Evolutionary conservation across 2,329 filamentous ascomycete genomes (phyloP).

Genomic region (Trichoderma arundinaceum): DNA sequence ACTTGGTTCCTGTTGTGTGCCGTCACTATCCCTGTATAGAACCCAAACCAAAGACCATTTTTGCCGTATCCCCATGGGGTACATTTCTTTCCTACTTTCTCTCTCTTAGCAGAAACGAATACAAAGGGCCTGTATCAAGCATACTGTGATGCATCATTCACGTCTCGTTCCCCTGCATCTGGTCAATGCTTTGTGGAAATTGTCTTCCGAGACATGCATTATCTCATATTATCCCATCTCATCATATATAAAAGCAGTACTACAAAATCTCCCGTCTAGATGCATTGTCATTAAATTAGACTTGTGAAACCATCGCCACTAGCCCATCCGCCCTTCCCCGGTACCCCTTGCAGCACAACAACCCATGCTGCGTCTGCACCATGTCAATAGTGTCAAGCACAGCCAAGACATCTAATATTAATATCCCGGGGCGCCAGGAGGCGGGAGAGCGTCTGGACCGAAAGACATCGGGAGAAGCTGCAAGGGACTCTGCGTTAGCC

Average conservation of each 20-base stretch:
- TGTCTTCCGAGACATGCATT: slow-evolving; percentile 24
- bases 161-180: neutral
- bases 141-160: neutral
- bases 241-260: neutral
- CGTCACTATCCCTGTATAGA: neutral
- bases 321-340: neutral
- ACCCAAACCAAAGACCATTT: neutral
- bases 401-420: slow-evolving; percentile 11
- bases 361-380: neutral
- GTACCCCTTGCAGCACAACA: slow-evolving; percentile 8
- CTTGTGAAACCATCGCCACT: neutral
- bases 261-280: neutral
- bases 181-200: slow-evolving; percentile 21
- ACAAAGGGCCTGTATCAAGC: slow-evolving; percentile 16
- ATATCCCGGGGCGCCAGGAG: slow-evolving; percentile 38
- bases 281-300: neutral
- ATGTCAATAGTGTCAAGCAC: slow-evolving; percentile 13
- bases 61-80: neutral
- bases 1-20: neutral
- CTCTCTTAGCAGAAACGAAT: neutral
- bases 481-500: slow-evolving; percentile 28
- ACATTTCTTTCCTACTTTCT: neutral
- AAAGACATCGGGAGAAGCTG: slow-evolving; percentile 73
- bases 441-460: slow-evolving; percentile 64
- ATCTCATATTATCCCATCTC: neutral